These are phyloP conservation scores for Periconia macrospinosa DNA, from an alignment of 2,329 filamentous ascomycete genomes.

Conservation along the genomic window DNA sequence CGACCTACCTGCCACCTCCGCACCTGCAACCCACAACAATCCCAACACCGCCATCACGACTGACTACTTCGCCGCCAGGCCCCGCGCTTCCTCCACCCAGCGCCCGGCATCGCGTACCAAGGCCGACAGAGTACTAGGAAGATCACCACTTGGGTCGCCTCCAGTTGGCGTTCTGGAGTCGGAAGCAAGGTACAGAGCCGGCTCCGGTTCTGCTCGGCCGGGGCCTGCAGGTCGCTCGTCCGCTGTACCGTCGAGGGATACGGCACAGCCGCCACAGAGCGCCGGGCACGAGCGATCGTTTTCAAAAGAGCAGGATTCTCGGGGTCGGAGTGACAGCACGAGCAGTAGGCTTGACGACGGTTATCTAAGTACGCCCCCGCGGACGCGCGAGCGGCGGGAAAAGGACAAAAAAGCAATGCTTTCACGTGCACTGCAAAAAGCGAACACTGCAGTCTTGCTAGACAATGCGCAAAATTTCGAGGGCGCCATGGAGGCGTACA, in stretches of 20 bases:
- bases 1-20: constrained; percentile 32
- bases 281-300: constrained; percentile 21
- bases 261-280: constrained; percentile 24
- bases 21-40: constrained; percentile 36
- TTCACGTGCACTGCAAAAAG: constrained; percentile 91
- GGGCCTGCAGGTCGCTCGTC: constrained; percentile 10
- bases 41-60: constrained; percentile 23
- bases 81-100: constrained; percentile 15
- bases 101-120: constrained; percentile 34
- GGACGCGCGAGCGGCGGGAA: constrained; percentile 48
- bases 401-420: constrained; percentile 85
- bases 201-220: constrained; percentile 15
- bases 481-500: constrained; percentile 85
- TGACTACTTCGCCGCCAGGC: constrained; percentile 44
- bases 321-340: constrained; percentile 31
- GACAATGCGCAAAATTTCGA: constrained; percentile 96
- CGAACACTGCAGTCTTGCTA: constrained; percentile 90
- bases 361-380: constrained; percentile 36
- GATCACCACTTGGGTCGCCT: constrained; percentile 39
- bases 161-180: constrained; percentile 31
- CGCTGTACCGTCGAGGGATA: constrained; percentile 26
- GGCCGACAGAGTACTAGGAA: constrained; percentile 30
- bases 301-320: constrained; percentile 24
- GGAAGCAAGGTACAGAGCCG: constrained; percentile 32
- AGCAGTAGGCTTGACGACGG: constrained; percentile 37